Percentiles rank a stretch among this genome's conserved stretches.
Conservation (phyloP, 2,329 filamentous ascomycete species). For the Nothophaeocryptopus gaeumannii region DNA sequence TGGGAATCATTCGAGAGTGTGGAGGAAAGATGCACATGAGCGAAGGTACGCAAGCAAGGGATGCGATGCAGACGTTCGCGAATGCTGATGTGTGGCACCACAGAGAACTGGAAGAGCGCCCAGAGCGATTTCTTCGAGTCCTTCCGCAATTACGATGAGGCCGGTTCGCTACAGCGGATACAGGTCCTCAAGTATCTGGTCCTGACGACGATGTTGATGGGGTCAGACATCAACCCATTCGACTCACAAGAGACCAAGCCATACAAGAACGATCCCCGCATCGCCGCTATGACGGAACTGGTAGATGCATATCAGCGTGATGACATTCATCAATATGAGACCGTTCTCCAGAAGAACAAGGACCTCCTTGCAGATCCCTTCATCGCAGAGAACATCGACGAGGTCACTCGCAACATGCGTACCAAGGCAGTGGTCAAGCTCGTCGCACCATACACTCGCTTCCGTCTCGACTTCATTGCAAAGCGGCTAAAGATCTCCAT, state of each 20-base stretch:
- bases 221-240: constrained; percentile 97
- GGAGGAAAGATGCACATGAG: constrained; percentile 99
- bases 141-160: constrained; percentile 98
- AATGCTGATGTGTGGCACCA: constrained; percentile 24
- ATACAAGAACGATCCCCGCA: constrained; percentile 91
- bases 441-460: constrained; percentile 90
- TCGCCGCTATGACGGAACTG: constrained; percentile 94
- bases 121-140: constrained; percentile 98
- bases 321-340: constrained; percentile 88
- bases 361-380: constrained; percentile 90
- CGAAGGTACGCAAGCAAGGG: constrained; percentile 55
- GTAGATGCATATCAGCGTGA: constrained; percentile 96
- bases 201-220: constrained; percentile 96
- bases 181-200: constrained; percentile 97
- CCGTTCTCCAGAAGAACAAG: constrained; percentile 78
- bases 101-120: constrained; percentile 95
- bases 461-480: constrained; percentile 84
- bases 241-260: constrained; percentile 98
- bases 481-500: constrained; percentile 82
- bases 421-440: constrained; percentile 92
- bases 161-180: constrained; percentile 90
- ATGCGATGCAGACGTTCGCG: constrained; percentile 13
- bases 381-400: constrained; percentile 98
- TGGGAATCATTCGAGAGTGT: constrained; percentile 98
- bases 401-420: constrained; percentile 96